A percentile compares a stretch with the other conserved stretches of the same genome.
These are phyloP conservation scores for Aureobasidium lini DNA, from an alignment of 2,329 filamentous ascomycete genomes.

Conservation along the genomic window DNA sequence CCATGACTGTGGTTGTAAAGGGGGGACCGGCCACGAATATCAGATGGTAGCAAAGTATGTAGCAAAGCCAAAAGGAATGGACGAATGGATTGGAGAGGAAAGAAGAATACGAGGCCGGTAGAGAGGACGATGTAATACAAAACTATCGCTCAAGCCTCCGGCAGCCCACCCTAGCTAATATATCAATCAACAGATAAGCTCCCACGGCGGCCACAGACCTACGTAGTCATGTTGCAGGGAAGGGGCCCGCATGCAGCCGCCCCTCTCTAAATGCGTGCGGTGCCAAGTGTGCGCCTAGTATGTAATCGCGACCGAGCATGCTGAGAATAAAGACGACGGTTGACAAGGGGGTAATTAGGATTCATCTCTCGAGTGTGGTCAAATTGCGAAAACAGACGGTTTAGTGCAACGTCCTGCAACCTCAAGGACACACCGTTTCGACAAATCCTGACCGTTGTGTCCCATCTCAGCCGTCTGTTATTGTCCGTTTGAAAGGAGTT, in stretches of 20 bases:
- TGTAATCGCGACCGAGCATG: neutral
- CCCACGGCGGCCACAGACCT: neutral
- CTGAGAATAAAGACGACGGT: neutral
- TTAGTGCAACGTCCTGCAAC: conserved; percentile 6
- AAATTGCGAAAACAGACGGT: neutral
- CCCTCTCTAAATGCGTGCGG: neutral
- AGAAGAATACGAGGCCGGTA: neutral
- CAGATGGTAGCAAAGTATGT: neutral
- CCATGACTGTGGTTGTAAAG: neutral
- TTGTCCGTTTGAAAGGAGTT: conserved; percentile 6
- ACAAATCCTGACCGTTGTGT: neutral
- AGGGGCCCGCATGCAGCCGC: conserved; percentile 5
- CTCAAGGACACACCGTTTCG: neutral
- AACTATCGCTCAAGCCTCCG: conserved; percentile 1
- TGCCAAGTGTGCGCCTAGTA: neutral
- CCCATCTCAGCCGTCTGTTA: neutral
- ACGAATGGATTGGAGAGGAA: neutral
- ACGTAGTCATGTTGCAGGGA: neutral
- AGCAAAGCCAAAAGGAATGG: neutral
- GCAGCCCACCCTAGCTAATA: conserved; percentile 5
- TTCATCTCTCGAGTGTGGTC: neutral
- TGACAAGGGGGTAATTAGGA: conserved; percentile 6
- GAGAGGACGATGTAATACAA: neutral
- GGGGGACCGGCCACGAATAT: neutral
- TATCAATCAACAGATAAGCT: conserved; percentile 9